Evolutionary conservation across 2,329 filamentous ascomycete genomes (phyloP).

Genomic region (Pyrenophora seminiperda): DNA sequence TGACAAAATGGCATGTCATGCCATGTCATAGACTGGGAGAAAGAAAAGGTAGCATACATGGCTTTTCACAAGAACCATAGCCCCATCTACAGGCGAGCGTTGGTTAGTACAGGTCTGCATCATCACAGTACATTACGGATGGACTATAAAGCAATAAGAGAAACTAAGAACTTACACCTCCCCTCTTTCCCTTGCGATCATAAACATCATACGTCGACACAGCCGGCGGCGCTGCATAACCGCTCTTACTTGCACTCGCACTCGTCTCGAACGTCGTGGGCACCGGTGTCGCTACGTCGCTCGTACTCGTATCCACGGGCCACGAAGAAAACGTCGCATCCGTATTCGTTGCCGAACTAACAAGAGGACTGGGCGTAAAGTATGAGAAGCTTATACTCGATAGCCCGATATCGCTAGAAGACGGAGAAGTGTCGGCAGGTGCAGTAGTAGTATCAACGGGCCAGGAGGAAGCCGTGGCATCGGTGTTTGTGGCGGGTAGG

Average conservation of each 20-base stretch:
- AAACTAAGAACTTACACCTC: constrained; percentile 7
- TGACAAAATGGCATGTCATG: too few species aligned
- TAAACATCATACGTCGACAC: neutral
- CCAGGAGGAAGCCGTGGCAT: constrained; percentile 6
- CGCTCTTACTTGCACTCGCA: constrained; percentile 12
- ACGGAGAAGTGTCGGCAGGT: neutral
- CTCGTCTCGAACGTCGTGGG: constrained; percentile 18
- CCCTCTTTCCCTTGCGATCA: neutral
- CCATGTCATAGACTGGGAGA: too few species aligned
- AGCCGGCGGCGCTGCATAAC: constrained; percentile 2
- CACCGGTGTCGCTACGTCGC: neutral
- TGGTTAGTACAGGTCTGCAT: constrained; percentile 5
- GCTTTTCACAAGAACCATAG: constrained; percentile 17
- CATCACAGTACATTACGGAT: too few species aligned
- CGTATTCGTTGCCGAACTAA: neutral
- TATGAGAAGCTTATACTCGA: neutral
- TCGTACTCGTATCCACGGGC: neutral
- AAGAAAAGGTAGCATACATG: too few species aligned
- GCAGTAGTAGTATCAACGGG: neutral
- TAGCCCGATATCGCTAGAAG: neutral
- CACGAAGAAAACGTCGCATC: neutral
- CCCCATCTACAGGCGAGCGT: constrained; percentile 7
- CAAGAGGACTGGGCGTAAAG: neutral
- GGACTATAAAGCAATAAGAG: neutral
- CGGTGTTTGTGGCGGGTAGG: constrained; percentile 1